Evolutionary conservation across 2,329 filamentous ascomycete species (phyloP).

Genomic region (Diaporthe aspalathi): DNA sequence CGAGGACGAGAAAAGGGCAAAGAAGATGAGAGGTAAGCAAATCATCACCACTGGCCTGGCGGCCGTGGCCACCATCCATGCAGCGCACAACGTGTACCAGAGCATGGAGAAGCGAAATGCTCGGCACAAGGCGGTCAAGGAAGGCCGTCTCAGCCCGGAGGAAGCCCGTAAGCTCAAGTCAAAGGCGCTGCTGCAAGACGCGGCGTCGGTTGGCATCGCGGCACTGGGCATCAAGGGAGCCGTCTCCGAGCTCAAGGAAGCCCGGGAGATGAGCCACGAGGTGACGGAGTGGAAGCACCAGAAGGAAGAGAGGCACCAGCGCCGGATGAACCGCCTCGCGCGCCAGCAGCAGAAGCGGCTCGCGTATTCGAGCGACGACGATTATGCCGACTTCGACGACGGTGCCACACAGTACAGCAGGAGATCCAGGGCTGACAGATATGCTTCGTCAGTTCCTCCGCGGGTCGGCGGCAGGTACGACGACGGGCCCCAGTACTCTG

Average conservation of each 20-base stretch:
- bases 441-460: conserved; percentile 55
- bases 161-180: conserved; percentile 69
- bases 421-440: conserved; percentile 57
- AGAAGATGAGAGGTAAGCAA: conserved; percentile 73
- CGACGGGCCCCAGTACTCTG: conserved; percentile 59
- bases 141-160: conserved; percentile 62
- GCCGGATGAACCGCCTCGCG: conserved; percentile 53
- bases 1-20: conserved; percentile 64
- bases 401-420: conserved; percentile 43
- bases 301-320: conserved; percentile 62
- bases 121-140: conserved; percentile 64
- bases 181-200: conserved; percentile 67
- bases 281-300: conserved; percentile 61
- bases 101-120: conserved; percentile 68
- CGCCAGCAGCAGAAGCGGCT: conserved; percentile 30
- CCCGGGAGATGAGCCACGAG: conserved; percentile 61
- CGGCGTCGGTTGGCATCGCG: conserved; percentile 68
- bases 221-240: conserved; percentile 69
- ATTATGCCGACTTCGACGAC: conserved; percentile 39
- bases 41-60: conserved; percentile 67
- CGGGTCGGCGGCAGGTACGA: conserved; percentile 53
- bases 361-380: conserved; percentile 37
- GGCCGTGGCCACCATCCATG: conserved; percentile 70
- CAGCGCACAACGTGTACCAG: conserved; percentile 68
- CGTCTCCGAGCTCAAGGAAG: conserved; percentile 67